phyloP scores from a whole-genome alignment of 768 basidiomycete genomes.

The Phlebiopsis flavidoalba region DNA sequence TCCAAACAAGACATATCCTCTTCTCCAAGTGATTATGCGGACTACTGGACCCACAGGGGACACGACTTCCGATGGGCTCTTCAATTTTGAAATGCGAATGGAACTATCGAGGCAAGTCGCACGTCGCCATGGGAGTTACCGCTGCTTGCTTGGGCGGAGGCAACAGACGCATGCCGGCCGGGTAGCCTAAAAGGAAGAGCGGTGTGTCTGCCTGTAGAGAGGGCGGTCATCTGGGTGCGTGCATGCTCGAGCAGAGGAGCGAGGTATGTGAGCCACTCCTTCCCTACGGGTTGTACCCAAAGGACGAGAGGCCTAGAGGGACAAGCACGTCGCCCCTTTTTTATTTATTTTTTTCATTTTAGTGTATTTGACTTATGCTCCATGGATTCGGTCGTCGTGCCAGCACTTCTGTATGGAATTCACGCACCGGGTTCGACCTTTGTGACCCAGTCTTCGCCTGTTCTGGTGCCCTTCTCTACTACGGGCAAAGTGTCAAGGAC shows the following conservation, averaged over 20 bases:
- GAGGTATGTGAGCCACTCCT: conserved; percentile 69
- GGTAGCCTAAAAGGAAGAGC: conserved; percentile 91
- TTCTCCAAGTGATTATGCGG: conserved; percentile 92
- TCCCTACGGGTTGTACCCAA: conserved; percentile 65
- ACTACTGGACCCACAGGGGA: conserved; percentile 91
- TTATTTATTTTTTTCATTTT: too few species aligned
- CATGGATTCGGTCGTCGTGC: not conserved
- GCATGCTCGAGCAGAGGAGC: conserved; percentile 83
- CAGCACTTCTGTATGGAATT: not conserved
- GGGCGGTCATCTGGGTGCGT: conserved; percentile 74
- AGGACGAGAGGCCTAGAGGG: conserved; percentile 76
- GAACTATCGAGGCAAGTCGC: conserved; percentile 63
- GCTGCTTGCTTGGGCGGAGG: conserved; percentile 53
- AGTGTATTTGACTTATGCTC: too few species aligned
- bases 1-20: conserved; percentile 97
- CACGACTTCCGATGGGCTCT: conserved; percentile 54
- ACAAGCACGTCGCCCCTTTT: not conserved
- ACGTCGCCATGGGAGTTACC: conserved; percentile 68
- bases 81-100: conserved; percentile 82
- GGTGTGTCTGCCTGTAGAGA: conserved; percentile 83
- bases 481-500: conserved; percentile 61
- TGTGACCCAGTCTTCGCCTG: conserved; percentile 79
- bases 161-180: conserved; percentile 87
- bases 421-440: conserved; percentile 91
- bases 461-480: conserved; percentile 86